Evolutionary conservation across 208 protist genomes (phyloP), one percentile per base, ranked within the genome.

Genomic region (Crithidia expoeki): DNA sequence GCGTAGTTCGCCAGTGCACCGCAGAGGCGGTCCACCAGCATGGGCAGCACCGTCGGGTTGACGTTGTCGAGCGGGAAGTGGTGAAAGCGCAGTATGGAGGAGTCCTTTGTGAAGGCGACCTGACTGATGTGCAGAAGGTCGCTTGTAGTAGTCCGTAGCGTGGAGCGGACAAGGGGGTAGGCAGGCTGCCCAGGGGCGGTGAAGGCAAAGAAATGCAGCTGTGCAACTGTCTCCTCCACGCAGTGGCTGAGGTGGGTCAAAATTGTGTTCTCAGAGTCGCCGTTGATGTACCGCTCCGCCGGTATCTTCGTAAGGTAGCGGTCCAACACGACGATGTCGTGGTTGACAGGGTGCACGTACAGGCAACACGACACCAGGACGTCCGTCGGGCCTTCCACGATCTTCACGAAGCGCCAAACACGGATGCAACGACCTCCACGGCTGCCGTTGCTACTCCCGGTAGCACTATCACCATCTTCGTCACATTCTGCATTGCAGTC

Each of bases 351-450:
- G 49, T 64, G 34, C 5, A 88, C 61, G 52, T 68, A 64, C 34
- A 96, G 64, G 10, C 80, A 75, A 70, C 92, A 96, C 12, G 92
- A 96, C 2, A 93, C 89, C 47, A 96, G 77, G 25, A 94, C 84
- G 75, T 96, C 92, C 27, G 88, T 94, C n/a, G 84, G 28, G 1
- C 80, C 82, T 28, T 94, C 89, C 30, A 94, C 85, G 6, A 93
- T 61, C 75, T 94, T 94, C 25, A 96, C 88, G 68, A 96, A 94
- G 30, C 89, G 87, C 66, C 88, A 70, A 59, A 44, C 46, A 32
- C 64, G 49, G 58, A 34, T 51, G 36, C 64, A 34, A 30, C 58
- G 21, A 46, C 44, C 32, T 50, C 60, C 11, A 19, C 58, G 19
- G 49, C 23, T 34, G 33, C 34, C 44, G 33, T 59, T 32, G 44